These are phyloP conservation scores for Cystobasidium ongulense DNA, from an alignment of 768 basidiomycete species.

Conservation along the genomic window DNA sequence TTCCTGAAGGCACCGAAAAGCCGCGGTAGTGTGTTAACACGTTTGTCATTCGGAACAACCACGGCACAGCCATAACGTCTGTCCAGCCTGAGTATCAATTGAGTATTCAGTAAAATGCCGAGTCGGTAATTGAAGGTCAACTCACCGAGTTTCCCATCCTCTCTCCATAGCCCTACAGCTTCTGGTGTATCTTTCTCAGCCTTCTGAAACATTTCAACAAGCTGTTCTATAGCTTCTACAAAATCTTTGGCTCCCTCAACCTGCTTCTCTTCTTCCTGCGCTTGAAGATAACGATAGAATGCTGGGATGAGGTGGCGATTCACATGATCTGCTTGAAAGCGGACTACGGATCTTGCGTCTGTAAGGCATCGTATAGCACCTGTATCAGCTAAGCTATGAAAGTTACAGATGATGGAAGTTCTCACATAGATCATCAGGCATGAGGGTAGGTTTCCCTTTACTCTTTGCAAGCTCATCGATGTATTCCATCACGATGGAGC, in stretches of 20 bases:
- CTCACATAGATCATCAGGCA: slow-evolving; percentile 25
- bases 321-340: slow-evolving; percentile 42
- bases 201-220: slow-evolving; percentile 44
- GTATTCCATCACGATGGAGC: slow-evolving; percentile 63
- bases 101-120: background rate
- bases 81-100: background rate
- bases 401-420: background rate
- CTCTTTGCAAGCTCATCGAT: slow-evolving; percentile 59
- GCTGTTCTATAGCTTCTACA: slow-evolving; percentile 24
- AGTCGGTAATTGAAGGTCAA: background rate
- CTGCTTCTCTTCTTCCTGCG: slow-evolving; percentile 44
- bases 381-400: background rate
- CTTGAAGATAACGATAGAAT: slow-evolving; percentile 53
- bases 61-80: slow-evolving; percentile 25
- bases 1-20: slow-evolving; percentile 21
- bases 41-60: slow-evolving; percentile 32
- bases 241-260: slow-evolving; percentile 41
- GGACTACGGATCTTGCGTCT: slow-evolving; percentile 53
- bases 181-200: slow-evolving; percentile 20
- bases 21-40: slow-evolving; percentile 40
- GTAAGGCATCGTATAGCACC: slow-evolving; percentile 44
- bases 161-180: slow-evolving; percentile 24
- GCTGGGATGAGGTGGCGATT: slow-evolving; percentile 53
- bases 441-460: slow-evolving; percentile 23
- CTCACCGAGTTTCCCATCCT: slow-evolving; percentile 20